Evolutionary conservation across 768 basidiomycete genomes (phyloP).

Genomic region (Macrolepiota fuliginosa): DNA sequence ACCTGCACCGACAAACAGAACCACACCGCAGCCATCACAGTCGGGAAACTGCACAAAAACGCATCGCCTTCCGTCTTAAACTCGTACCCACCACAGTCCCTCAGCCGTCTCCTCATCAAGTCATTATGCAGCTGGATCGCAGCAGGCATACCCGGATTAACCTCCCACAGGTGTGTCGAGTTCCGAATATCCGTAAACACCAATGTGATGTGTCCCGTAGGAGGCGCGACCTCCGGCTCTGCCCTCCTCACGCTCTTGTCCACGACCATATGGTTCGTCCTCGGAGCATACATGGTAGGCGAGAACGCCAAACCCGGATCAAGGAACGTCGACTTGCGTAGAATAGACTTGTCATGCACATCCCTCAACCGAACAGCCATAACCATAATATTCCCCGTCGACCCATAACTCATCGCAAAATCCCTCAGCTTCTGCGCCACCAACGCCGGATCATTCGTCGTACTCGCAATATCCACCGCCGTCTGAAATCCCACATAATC

Average conservation of each 20-base stretch:
- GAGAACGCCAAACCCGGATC: constrained; percentile 20
- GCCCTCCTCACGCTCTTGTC: constrained; percentile 64
- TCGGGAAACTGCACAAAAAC: constrained; percentile 98
- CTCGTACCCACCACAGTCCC: constrained; percentile 94
- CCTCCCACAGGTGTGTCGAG: constrained; percentile 96
- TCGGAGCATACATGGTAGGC: constrained; percentile 18
- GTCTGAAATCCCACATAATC: constrained; percentile 92
- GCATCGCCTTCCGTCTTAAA: constrained; percentile 99
- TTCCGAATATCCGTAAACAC: constrained; percentile 99
- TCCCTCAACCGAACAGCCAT: constrained; percentile 91
- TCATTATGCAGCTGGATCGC: constrained; percentile 91
- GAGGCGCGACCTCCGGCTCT: constrained; percentile 78
- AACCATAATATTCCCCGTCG: constrained; percentile 92
- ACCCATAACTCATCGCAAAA: constrained; percentile 95
- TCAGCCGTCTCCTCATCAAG: constrained; percentile 79
- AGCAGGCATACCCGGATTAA: constrained; percentile 91
- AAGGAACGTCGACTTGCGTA: constrained; percentile 6
- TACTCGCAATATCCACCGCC: constrained; percentile 92
- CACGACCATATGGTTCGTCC: constrained; percentile 47
- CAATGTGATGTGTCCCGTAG: constrained; percentile 83
- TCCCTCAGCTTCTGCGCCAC: constrained; percentile 97
- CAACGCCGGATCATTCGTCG: constrained; percentile 70
- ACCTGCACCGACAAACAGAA: constrained; percentile 89
- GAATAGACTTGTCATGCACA: constrained; percentile 10
- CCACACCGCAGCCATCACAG: constrained; percentile 79